phyloP scores from a whole-genome alignment of 78 protist genomes.

The Creolimax fragrantissima region DNA sequence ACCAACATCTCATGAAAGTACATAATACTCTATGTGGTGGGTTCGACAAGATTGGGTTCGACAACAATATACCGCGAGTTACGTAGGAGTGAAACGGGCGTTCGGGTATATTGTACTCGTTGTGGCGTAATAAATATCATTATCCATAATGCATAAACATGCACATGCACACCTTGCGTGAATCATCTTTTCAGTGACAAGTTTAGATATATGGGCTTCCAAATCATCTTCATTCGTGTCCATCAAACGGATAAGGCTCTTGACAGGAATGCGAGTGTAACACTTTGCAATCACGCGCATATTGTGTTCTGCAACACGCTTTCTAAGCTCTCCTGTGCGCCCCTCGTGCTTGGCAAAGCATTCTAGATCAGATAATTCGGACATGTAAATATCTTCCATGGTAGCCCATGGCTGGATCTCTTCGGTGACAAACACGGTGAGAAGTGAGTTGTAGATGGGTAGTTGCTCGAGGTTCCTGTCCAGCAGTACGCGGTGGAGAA shows the following conservation, averaged over 20 bases:
- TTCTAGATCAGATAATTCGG: no score
- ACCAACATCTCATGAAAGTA: no score
- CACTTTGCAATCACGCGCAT: conserved; percentile 25
- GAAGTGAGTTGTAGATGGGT: background rate
- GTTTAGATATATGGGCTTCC: background rate
- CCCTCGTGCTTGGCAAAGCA: background rate
- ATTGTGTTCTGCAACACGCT: conserved; percentile 42
- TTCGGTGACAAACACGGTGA: conserved; percentile 15
- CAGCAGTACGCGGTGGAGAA: background rate
- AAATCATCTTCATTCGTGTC: background rate
- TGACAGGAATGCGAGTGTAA: conserved; percentile 29
- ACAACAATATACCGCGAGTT: no score
- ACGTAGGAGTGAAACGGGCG: no score
- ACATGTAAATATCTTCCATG: background rate
- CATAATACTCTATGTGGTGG: no score
- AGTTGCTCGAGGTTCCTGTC: conserved; percentile 5
- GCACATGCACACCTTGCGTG: background rate
- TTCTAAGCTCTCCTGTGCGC: background rate
- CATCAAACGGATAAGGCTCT: conserved; percentile 23
- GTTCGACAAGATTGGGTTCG: no score
- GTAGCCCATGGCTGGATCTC: background rate
- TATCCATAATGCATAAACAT: no score
- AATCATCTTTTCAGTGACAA: background rate
- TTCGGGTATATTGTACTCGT: no score
- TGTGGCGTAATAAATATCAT: no score